phyloP scores from a whole-genome alignment of 768 basidiomycete species.

The Hericium coralloides region DNA sequence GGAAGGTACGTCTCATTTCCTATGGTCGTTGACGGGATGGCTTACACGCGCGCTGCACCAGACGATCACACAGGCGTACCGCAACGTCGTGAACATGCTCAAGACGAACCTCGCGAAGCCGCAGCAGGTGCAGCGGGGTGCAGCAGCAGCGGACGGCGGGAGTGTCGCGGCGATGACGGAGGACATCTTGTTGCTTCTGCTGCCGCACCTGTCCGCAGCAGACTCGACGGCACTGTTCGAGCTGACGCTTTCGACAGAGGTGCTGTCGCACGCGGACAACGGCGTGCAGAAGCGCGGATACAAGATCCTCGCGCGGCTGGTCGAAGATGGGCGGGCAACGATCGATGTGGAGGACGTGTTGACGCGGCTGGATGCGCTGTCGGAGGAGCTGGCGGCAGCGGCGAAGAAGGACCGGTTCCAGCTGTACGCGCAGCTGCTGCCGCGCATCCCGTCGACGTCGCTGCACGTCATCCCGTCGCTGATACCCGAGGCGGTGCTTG shows the following conservation, averaged over 20 bases:
- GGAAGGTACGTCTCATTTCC: constrained; percentile 37
- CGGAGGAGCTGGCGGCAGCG: constrained; percentile 61
- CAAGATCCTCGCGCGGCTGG: constrained; percentile 69
- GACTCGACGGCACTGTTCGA: constrained; percentile 61
- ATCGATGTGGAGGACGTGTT: constrained; percentile 52
- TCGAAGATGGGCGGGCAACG: constrained; percentile 46
- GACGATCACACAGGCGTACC: constrained; percentile 77
- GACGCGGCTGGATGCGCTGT: constrained; percentile 53
- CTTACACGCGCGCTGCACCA: constrained; percentile 16
- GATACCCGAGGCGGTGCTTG: constrained; percentile 89
- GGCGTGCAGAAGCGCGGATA: constrained; percentile 95
- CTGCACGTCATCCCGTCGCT: constrained; percentile 82
- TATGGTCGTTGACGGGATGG: background rate
- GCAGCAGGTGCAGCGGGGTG: constrained; percentile 22
- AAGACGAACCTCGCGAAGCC: constrained; percentile 47
- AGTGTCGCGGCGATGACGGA: constrained; percentile 56
- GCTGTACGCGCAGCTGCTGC: constrained; percentile 62
- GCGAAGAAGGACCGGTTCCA: constrained; percentile 88
- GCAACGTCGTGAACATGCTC: constrained; percentile 67
- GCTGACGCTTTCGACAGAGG: constrained; percentile 54
- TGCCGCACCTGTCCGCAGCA: constrained; percentile 58
- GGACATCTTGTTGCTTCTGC: constrained; percentile 79
- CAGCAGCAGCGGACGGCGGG: constrained; percentile 24
- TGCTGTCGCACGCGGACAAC: constrained; percentile 72
- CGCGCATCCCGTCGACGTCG: constrained; percentile 54